Evolutionary conservation across 352 stramenopile genomes (phyloP).

Genomic region (Globisporangium parvum): DNA sequence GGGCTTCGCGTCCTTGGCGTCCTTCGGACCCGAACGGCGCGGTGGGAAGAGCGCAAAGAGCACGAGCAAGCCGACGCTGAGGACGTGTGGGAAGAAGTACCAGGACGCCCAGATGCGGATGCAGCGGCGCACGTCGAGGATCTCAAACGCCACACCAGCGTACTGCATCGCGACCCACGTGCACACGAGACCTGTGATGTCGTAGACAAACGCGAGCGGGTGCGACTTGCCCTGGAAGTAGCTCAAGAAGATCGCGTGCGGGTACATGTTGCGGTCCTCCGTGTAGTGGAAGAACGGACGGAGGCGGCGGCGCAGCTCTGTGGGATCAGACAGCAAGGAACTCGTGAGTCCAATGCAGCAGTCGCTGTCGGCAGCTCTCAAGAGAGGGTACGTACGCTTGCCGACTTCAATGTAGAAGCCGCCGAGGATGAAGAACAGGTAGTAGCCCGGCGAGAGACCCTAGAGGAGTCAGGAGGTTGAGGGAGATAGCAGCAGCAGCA

Average conservation of each 20-base stretch:
- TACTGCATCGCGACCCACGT: slow-evolving; percentile 87
- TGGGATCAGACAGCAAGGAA: background rate
- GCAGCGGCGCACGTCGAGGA: slow-evolving; percentile 70
- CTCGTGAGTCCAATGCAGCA: slow-evolving; percentile 1
- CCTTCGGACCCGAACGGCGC: slow-evolving; percentile 21
- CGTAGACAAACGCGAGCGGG: slow-evolving; percentile 75
- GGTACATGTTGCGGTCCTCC: slow-evolving; percentile 70
- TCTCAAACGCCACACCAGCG: slow-evolving; percentile 79
- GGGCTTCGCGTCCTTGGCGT: slow-evolving; percentile 16
- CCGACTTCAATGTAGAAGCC: slow-evolving; percentile 84
- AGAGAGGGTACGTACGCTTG: slow-evolving; percentile 41
- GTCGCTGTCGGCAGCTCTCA: too few species aligned
- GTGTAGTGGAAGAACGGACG: slow-evolving; percentile 84
- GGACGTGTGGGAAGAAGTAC: slow-evolving; percentile 75
- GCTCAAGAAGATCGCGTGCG: slow-evolving; percentile 73
- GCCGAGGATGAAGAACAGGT: slow-evolving; percentile 83
- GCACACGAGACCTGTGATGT: slow-evolving; percentile 57
- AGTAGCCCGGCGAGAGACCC: slow-evolving; percentile 84
- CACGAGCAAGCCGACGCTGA: slow-evolving; percentile 54
- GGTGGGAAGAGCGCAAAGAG: slow-evolving; percentile 54
- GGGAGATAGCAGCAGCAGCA: slow-evolving; percentile 23
- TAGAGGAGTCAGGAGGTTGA: too few species aligned
- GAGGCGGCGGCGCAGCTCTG: slow-evolving; percentile 67
- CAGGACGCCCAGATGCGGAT: slow-evolving; percentile 72
- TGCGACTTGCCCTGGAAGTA: slow-evolving; percentile 73